A percentile compares a stretch with the other conserved stretches of the same genome.
phyloP scores from a whole-genome alignment of 2,329 filamentous ascomycete species.

The Onygenales sp. region DNA sequence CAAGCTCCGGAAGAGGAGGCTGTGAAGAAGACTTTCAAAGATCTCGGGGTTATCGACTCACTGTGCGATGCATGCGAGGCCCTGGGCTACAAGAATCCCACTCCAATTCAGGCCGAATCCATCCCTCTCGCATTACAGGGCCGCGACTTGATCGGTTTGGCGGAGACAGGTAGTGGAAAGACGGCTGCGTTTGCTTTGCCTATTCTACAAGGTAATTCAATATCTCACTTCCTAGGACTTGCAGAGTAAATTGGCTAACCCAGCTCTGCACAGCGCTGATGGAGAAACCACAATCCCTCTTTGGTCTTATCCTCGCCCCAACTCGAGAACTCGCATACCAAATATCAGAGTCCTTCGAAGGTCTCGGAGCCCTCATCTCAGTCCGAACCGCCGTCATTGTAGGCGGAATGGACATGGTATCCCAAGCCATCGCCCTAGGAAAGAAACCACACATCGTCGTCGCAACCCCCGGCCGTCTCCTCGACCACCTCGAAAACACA shows the following conservation, averaged over 20 bases:
- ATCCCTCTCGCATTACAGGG: conserved; percentile 73
- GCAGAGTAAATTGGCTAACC: background rate
- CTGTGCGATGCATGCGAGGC: conserved; percentile 80
- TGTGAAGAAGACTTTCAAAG: conserved; percentile 34
- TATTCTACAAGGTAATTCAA: conserved; percentile 57
- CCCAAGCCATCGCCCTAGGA: conserved; percentile 81
- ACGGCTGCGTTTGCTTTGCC: conserved; percentile 91
- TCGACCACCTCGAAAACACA: conserved; percentile 93
- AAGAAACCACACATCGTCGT: conserved; percentile 94
- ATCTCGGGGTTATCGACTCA: conserved; percentile 64
- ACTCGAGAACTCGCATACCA: conserved; percentile 90
- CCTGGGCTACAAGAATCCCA: conserved; percentile 76
- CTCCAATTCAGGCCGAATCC: conserved; percentile 76
- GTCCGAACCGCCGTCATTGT: conserved; percentile 79
- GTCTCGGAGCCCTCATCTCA: conserved; percentile 76
- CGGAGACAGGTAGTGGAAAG: conserved; percentile 93
- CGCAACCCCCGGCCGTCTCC: conserved; percentile 76
- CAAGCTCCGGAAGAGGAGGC: conserved; percentile 1
- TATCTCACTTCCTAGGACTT: background rate
- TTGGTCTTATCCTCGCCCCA: conserved; percentile 82
- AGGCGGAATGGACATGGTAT: conserved; percentile 91
- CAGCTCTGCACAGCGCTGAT: conserved; percentile 52
- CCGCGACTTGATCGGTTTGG: conserved; percentile 83
- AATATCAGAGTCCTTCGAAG: conserved; percentile 80
- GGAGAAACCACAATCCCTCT: conserved; percentile 75